These are phyloP conservation scores for Sinapis alba DNA, from an alignment of 441 rosid genomes.

Conservation along the genomic window DNA sequence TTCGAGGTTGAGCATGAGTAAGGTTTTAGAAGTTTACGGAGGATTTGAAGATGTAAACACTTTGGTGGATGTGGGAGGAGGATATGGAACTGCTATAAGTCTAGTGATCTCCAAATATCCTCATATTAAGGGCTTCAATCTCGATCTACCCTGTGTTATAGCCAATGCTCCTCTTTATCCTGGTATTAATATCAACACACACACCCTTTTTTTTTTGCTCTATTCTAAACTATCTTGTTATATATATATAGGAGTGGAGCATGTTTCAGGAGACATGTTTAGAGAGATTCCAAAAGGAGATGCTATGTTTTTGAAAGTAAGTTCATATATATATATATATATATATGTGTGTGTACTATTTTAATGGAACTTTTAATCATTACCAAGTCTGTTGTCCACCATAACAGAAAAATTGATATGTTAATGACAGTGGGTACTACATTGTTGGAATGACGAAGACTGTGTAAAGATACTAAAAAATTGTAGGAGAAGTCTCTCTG, in stretches of 20 bases:
- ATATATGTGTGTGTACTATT: too few species aligned
- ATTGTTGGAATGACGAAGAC: background rate
- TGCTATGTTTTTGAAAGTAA: slow-evolving; percentile 29
- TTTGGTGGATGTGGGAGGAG: slow-evolving; percentile 4
- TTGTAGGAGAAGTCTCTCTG: background rate
- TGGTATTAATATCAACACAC: too few species aligned
- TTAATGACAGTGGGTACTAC: background rate
- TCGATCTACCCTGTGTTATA: background rate
- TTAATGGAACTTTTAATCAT: background rate
- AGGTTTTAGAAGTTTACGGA: slow-evolving; percentile 12
- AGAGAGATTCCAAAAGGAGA: slow-evolving; percentile 44
- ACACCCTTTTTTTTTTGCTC: too few species aligned
- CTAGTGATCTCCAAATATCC: background rate
- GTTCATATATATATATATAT: background rate
- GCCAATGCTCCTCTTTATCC: background rate
- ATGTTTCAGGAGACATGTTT: slow-evolving; percentile 28
- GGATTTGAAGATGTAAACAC: slow-evolving; percentile 17
- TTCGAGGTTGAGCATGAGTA: background rate
- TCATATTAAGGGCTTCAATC: background rate
- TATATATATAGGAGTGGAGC: background rate
- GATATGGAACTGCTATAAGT: background rate
- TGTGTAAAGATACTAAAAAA: background rate
- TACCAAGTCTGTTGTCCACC: background rate
- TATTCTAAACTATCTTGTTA: background rate
- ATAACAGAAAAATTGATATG: background rate